Evolutionary conservation across 768 basidiomycete genomes (phyloP), one percentile per base, ranked within the genome.

Genomic region (Coprinopsis strossmayeri): DNA sequence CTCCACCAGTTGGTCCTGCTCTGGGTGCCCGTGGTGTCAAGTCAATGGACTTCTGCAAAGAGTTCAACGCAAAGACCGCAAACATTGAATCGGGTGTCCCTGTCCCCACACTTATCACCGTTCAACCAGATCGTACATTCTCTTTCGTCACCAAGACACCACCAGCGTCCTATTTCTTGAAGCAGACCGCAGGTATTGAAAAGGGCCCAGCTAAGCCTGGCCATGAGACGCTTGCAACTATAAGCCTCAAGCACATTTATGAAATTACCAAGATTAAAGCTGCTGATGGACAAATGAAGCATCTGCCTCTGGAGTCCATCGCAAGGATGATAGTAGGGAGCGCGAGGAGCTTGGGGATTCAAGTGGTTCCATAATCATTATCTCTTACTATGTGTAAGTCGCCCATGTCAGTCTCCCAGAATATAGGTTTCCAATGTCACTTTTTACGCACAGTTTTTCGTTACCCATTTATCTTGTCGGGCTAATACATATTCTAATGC

Each of bases 41-140:
- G 69, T 92, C 93, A 23, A 98, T 98, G 88, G 96, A 99, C 70
- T 99, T 99, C 63, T 96, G 93, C 76, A 99, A 97, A 66, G 93
- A 98, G 65, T 99, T 98, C 72, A 99, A 99, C 62, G 94, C 95
- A n/a, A 84, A 85, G 55, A 97, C 95, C 17, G 85, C 90, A 26
- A 85, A 91, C 63, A 77, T 95, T 30, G 78, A 82, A 53, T 82
- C 85, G 15, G 91, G 91, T 28, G 79, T 87, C 9, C 95, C 96
- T 5, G 79, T 81, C 32, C 95, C 96, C 9, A 96, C 93, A n/a
- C 69, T 86, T 53, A 94, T 99, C 61, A 89, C 82, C 48, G 86
- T 99, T 51, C 84, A 91, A 58, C 90, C 95, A 47, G 96, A 99
- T 73, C 86, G 93, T 53, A 80, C 94, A 46, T 99, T 99, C 73